A percentile compares a stretch with the other conserved stretches of the same genome.
phyloP scores from a whole-genome alignment of 2,329 filamentous ascomycete genomes.

The Sordariomycetes sp. region DNA sequence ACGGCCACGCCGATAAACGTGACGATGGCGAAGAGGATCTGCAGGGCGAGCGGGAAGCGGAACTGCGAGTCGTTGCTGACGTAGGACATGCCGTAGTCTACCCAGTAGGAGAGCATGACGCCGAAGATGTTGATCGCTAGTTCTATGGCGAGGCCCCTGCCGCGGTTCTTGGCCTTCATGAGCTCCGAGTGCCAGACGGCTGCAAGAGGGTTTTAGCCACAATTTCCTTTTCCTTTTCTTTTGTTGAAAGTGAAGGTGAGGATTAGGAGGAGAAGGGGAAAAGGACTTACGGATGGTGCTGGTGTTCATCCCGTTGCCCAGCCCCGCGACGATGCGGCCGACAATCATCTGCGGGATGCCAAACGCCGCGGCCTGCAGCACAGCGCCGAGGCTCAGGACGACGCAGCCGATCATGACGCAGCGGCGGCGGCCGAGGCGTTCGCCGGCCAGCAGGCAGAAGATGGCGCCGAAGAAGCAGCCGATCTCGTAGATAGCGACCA shows the following conservation, averaged over 20 bases:
- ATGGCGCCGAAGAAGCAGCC: slow-evolving; percentile 13
- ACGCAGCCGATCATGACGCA: slow-evolving; percentile 20
- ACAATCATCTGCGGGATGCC: slow-evolving; percentile 6
- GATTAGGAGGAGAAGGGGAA: neutral
- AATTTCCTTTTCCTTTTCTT: neutral
- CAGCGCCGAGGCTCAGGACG: slow-evolving; percentile 4
- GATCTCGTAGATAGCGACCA: neutral
- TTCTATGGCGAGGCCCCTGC: slow-evolving; percentile 20
- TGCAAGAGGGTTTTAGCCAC: neutral
- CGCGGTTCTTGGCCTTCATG: slow-evolving; percentile 26
- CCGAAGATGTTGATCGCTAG: slow-evolving; percentile 27
- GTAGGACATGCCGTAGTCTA: slow-evolving; percentile 26
- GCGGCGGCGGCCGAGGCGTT: slow-evolving; percentile 8
- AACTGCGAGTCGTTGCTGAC: slow-evolving; percentile 25
- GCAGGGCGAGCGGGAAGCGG: slow-evolving; percentile 32
- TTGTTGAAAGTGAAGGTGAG: no score
- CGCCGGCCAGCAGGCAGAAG: slow-evolving; percentile 25
- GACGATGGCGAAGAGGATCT: slow-evolving; percentile 28
- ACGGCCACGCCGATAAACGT: slow-evolving; percentile 20
- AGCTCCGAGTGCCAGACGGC: slow-evolving; percentile 30
- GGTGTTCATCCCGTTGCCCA: slow-evolving; percentile 36
- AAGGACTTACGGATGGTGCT: slow-evolving; percentile 26
- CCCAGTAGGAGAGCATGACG: slow-evolving; percentile 22
- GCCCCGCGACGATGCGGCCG: slow-evolving; percentile 27
- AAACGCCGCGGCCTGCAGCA: neutral